Evolutionary conservation across 441 rosid species (phyloP).

Genomic region (Euphorbia corollata): DNA sequence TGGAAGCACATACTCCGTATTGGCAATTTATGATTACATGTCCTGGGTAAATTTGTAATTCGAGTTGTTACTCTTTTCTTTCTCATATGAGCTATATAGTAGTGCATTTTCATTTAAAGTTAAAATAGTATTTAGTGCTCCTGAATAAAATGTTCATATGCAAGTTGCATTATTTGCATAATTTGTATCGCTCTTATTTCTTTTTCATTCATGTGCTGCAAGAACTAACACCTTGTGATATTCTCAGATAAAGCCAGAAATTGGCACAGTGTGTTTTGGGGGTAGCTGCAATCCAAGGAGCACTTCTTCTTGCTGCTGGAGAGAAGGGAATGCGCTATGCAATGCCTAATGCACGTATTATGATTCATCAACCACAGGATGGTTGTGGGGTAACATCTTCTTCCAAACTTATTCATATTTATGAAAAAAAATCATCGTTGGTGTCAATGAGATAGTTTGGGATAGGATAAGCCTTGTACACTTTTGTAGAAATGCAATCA

Average conservation of each 20-base stretch:
- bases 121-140: neutral
- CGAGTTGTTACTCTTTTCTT: neutral
- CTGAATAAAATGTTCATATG: neutral
- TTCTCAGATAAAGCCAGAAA: constrained; percentile 78
- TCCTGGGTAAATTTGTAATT: constrained; percentile 54
- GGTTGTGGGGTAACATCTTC: constrained; percentile 67
- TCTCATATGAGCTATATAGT: neutral
- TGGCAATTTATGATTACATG: constrained; percentile 91
- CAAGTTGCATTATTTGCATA: neutral
- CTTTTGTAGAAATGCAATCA: neutral
- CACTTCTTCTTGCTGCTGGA: constrained; percentile 84
- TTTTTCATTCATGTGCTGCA: constrained; percentile 5
- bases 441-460: neutral
- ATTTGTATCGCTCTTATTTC: neutral
- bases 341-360: constrained; percentile 89
- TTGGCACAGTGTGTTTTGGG: constrained; percentile 94
- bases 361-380: constrained; percentile 84
- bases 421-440: neutral
- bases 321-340: constrained; percentile 95
- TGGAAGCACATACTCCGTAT: constrained; percentile 76
- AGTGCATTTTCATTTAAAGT: neutral
- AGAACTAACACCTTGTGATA: constrained; percentile 11
- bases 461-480: neutral
- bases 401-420: constrained; percentile 16
- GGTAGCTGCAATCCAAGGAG: constrained; percentile 91